Base-by-base conservation (phyloP, 352 stramenopile genomes). In the Phytophthora litchii region DNA sequence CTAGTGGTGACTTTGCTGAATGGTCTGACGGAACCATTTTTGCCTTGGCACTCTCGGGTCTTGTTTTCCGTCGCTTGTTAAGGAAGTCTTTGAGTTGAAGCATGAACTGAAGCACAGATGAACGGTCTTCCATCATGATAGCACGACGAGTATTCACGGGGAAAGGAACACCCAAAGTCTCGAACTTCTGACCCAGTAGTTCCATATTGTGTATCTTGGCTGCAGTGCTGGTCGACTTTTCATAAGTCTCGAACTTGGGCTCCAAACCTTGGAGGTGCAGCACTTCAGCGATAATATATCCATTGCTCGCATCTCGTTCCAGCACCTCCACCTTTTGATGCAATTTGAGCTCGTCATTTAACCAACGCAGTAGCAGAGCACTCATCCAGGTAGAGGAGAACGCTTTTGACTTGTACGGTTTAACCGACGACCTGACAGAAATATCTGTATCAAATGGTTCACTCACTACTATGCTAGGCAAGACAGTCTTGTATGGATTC, bases 81-180 rank as follows among this genome's bases (percentile, higher is more conserved):
- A 89, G 59, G 23, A 81, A 74, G 3, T 78, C 74, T 47, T 90
- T 89, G 12, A 92, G 36, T n/a, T 76, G 70, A 4, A 91, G 54
- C 0, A 91, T 34, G 42, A 92, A 68, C 37, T 92, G 72, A 19
- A 86, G 61, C 10, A 86, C 69, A 9, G 57, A 61, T 4, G 72
- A 72, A 8, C 76, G 72, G 34, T 89, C 72, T 34, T 91, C 79
- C 75, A 89, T 91, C 56, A 92, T 72, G 29, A 92, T 80, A 19
- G 67, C 60, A 1, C 83, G 73, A 36, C 73, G 75, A 17, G 66
- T 71, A 2, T 60, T 70, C 9, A 85, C 23, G 1, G 74, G 60
- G 16, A 91, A 73, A n/a, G 72, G 55, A 25, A 89, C 19, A 6
- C 72, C 64, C 3, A 77, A 48, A 19, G 45, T 45, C 20, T 67